Conservation (phyloP, 805 yeast genomes). For the Lachancea kluyveri region DNA sequence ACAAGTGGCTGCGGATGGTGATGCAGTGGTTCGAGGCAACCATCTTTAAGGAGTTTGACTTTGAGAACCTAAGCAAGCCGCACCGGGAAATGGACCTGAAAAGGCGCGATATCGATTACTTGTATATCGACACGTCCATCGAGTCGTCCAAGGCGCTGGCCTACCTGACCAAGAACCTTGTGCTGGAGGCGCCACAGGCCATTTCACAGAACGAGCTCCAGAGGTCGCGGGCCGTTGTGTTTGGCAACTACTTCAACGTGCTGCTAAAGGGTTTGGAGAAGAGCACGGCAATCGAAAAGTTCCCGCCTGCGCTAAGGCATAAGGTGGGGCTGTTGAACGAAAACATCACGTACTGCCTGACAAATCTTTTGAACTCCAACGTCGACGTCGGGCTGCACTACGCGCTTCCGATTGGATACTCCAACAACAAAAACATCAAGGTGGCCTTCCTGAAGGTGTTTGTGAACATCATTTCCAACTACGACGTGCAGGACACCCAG, state of each 20-base stretch:
- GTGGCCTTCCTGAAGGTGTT: constrained; percentile 74
- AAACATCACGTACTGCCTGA: constrained; percentile 56
- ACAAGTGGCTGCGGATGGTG: constrained; percentile 39
- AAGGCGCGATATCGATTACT: constrained; percentile 39
- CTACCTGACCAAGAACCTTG: constrained; percentile 46
- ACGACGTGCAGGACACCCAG: constrained; percentile 21
- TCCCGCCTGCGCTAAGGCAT: constrained; percentile 39
- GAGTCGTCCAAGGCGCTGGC: constrained; percentile 59
- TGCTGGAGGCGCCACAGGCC: constrained; percentile 55
- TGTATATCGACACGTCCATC: constrained; percentile 53
- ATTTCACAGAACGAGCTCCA: constrained; percentile 45
- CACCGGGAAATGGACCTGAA: constrained; percentile 32
- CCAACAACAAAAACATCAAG: constrained; percentile 57
- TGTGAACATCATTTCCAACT: constrained; percentile 49
- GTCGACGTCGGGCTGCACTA: constrained; percentile 70
- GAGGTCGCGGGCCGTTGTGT: constrained; percentile 52
- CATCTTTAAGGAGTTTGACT: constrained; percentile 35
- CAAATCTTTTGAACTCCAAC: constrained; percentile 65
- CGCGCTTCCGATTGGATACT: constrained; percentile 75
- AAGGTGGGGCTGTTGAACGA: constrained; percentile 53
- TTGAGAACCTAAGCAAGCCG: constrained; percentile 26
- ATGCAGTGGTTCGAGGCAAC: constrained; percentile 53
- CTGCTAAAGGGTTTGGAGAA: constrained; percentile 39
- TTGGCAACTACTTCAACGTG: constrained; percentile 66
- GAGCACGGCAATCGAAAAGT: constrained; percentile 30